Conservation (phyloP, 139 green algal species). For the Yamagishiella unicocca region DNA sequence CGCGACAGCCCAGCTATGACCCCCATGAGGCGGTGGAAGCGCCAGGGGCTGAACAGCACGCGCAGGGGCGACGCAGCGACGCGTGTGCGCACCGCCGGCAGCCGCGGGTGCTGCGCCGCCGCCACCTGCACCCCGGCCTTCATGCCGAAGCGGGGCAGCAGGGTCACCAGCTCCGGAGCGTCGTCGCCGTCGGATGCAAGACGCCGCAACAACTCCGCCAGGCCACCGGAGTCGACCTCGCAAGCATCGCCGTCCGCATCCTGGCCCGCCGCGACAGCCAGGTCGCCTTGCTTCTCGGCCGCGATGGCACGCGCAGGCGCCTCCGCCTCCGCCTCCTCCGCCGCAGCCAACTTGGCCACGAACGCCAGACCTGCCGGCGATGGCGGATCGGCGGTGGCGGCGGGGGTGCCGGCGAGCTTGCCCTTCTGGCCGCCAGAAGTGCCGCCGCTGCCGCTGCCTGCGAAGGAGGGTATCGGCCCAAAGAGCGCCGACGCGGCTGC, state of each 20-base stretch:
- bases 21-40: constrained; percentile 67
- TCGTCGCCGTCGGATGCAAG: neutral
- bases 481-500: neutral
- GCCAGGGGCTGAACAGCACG: constrained; percentile 64
- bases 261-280: neutral
- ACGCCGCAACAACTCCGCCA: constrained; percentile 37
- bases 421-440: no score
- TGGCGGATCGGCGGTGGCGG: neutral
- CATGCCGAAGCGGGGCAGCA: constrained; percentile 64
- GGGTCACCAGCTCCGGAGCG: constrained; percentile 49
- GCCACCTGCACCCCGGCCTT: constrained; percentile 60
- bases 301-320: neutral
- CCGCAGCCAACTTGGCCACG: neutral
- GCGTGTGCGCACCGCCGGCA: constrained; percentile 40
- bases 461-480: neutral
- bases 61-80: constrained; percentile 56
- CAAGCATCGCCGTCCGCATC: neutral
- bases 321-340: neutral
- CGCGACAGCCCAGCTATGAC: constrained; percentile 50
- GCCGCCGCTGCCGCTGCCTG: neutral
- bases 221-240: neutral
- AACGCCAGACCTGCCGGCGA: constrained; percentile 7
- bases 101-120: constrained; percentile 57
- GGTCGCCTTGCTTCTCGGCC: neutral
- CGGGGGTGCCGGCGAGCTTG: neutral